Base-by-base conservation (phyloP, 768 basidiomycete genomes). In the Leccinellum luteum region DNA sequence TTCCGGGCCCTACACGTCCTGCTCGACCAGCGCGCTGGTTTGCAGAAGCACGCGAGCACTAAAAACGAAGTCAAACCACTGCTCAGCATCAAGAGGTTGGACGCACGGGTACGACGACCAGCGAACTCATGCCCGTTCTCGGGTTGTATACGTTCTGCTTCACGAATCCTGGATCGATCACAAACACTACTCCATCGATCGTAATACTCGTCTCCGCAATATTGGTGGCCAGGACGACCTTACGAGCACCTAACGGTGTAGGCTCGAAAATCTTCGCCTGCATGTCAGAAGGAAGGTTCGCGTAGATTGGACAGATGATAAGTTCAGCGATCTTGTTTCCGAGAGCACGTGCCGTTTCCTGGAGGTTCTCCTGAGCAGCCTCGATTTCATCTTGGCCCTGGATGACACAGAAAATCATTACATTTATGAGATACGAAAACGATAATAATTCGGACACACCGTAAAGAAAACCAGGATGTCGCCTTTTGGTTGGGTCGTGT, bases 151-250 rank as follows among this genome's bases (percentile, higher is more conserved):
- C 90, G 72, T 99, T 98, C 70, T 99, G 97, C 78, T 99, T 99
- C 64, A 98, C 96, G 67, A 98, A 98, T 13, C 97, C 97, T 3
- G 97, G 97, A 71, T 99, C 97, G 62, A 99, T 98, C 41, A 99
- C 97, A 71, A 97, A 99, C 2, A 98, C 96, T 6, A 99, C 97
- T 28, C 97, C 97, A 54, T 98, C 97, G 64, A 99, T 99, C 8
- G 97, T 99, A 70, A 99, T 99, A 6, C 93, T 95, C 4, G 97
- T 99, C 74, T 99, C 97, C n/a, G 97, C 97, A 62, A 99, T 98
- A 69, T 99, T 99, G 21, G 97, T 99, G 3, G 97, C 97, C 28
- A 99, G 79, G 19, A 99, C 97, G 48, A 99, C 95, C 75, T 99
- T 99, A 56, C 97, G 81, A 27, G 97, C 92, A 19, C 94, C 94